Percentiles rank a stretch among this genome's conserved stretches.
These are phyloP conservation scores for Chrysosporium queenslandicum DNA, from an alignment of 2,329 filamentous ascomycete species.

Conservation along the genomic window DNA sequence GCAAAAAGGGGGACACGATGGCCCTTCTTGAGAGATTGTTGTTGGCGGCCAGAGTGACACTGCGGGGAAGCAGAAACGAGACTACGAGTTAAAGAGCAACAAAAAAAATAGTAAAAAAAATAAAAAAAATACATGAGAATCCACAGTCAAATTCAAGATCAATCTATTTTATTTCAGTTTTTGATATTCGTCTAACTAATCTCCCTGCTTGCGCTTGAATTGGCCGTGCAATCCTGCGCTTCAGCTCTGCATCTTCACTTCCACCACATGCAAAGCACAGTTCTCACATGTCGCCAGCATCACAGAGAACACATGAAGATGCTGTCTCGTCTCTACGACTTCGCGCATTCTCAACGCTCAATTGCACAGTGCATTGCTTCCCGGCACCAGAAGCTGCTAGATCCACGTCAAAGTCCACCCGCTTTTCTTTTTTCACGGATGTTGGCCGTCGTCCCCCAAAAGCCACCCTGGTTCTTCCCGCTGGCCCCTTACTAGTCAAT, in stretches of 20 bases:
- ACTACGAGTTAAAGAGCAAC: neutral
- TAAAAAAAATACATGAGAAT: neutral
- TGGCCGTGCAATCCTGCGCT: neutral
- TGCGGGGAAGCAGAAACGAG: no score
- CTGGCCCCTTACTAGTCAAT: neutral
- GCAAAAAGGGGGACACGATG: no score
- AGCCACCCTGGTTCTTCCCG: neutral
- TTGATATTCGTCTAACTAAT: no score
- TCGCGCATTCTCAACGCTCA: no score
- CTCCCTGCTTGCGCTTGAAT: neutral
- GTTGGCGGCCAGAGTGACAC: neutral
- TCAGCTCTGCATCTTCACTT: no score
- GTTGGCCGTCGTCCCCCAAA: neutral
- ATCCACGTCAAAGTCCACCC: neutral
- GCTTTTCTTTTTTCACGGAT: neutral
- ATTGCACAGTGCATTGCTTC: no score
- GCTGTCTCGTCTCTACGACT: no score
- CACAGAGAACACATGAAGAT: no score
- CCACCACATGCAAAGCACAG: no score
- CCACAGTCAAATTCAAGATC: constrained; percentile 6
- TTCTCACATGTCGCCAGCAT: no score
- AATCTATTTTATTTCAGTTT: neutral
- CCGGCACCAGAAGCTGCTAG: no score
- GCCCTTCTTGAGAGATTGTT: no score
- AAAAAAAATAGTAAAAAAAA: neutral